Base-by-base conservation (phyloP, 305 asterid species). In the Rubia peregrina region DNA sequence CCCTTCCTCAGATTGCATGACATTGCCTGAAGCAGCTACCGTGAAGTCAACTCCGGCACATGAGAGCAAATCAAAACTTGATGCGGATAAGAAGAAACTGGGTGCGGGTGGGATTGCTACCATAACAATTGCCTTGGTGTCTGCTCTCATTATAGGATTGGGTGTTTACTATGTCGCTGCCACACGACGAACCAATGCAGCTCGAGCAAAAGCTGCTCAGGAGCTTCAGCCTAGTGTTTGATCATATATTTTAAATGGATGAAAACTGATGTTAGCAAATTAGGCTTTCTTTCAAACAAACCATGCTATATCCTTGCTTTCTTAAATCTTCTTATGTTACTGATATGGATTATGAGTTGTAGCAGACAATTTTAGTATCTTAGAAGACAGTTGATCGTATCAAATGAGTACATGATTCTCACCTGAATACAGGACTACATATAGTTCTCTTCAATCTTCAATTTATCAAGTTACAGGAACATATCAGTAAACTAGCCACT, bases 11-110 rank as follows among this genome's bases (percentile, higher is more conserved):
- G 78, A 76, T 17, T 81, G 87, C 56, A 72, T 79, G 33, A 75
- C 80, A 42, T 61, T 87, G 75, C 95, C 96, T 3, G 72, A 85
- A 12, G 91, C 95, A 0, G 87, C 95, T 38, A 78, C 84, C 8
- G 85, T 81, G 74, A 79, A 80, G 83, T 86, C 96, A 7, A 76
- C 84, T 30, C 76, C 84, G 2, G 92, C 83, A 48, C 95, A 82
- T 6, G 80, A 83, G 67, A 83, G 87, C 76, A 40, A 46, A 36
- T 10, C 81, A 41, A 36, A 69, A 3, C 24, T 61, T 8, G 62
- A 74, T 4, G 71, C 41, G 0, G 70, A 55, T 7, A 56, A 67
- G 9, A 36, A 55, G 1, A 69, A 73, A 68, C 55, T 85, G 22
- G 88, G 88, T 16, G 82, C 88, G 0, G 85, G 89, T 30, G 80